Percentiles rank a stretch among this genome's conserved stretches.
Conservation (phyloP, 1,284 basidiomycete species). For the Cryptococcus wingfieldii region DNA sequence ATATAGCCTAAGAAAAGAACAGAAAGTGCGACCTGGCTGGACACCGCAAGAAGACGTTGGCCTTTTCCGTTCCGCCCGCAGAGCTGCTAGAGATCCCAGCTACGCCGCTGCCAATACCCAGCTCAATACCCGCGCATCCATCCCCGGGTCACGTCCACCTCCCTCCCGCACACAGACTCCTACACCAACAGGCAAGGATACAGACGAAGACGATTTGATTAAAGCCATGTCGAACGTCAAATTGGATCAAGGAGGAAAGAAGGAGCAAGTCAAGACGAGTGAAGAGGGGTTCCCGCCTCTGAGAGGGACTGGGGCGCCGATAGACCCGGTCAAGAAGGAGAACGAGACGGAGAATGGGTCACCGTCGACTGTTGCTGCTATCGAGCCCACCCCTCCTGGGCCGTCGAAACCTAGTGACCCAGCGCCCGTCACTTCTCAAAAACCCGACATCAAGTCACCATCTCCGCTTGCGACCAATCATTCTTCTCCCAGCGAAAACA, state of each 20-base stretch:
- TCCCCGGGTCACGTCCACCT: background rate
- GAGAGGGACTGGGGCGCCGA: slow-evolving; percentile 8
- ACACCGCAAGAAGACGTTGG: slow-evolving; percentile 90
- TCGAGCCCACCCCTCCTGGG: slow-evolving; percentile 10
- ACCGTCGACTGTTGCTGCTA: background rate
- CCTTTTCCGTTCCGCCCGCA: slow-evolving; percentile 72
- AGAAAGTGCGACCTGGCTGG: slow-evolving; percentile 86
- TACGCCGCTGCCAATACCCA: slow-evolving; percentile 34
- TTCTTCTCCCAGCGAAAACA: background rate
- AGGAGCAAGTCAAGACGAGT: background rate
- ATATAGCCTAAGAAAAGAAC: slow-evolving; percentile 57
- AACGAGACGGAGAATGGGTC: background rate
- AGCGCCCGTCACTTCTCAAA: background rate
- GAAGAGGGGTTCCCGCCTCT: slow-evolving; percentile 20
- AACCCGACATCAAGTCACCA: too few species aligned
- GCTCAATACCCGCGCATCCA: slow-evolving; percentile 44
- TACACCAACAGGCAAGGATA: slow-evolving; percentile 34
- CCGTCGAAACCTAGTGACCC: slow-evolving; percentile 6
- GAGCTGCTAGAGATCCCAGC: slow-evolving; percentile 60
- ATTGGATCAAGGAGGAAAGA: background rate
- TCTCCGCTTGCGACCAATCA: background rate
- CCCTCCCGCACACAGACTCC: slow-evolving; percentile 65
- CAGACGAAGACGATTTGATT: slow-evolving; percentile 23
- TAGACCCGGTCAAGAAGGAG: background rate
- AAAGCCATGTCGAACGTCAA: slow-evolving; percentile 25